Evolutionary conservation across 805 yeast species (phyloP).

Genomic region (Candida coquimbonensis): DNA sequence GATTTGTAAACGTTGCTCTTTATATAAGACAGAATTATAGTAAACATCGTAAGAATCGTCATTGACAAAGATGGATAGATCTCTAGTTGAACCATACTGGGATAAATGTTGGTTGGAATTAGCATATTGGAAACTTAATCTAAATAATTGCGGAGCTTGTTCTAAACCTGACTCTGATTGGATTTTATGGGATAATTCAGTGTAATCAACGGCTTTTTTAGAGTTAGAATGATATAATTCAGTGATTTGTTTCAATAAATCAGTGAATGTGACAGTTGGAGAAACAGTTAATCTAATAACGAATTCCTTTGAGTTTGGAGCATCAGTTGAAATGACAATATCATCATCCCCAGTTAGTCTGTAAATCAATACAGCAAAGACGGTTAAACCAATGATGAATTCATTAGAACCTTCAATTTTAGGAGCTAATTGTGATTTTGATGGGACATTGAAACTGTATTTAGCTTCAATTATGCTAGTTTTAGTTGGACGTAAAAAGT

Average conservation of each 20-base stretch:
- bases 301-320: slow-evolving; percentile 36
- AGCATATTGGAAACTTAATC: slow-evolving; percentile 47
- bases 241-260: slow-evolving; percentile 41
- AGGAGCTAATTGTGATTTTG: slow-evolving; percentile 19
- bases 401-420: slow-evolving; percentile 22
- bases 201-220: slow-evolving; percentile 37
- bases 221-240: slow-evolving; percentile 31
- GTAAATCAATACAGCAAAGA: slow-evolving; percentile 62
- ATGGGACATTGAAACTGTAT: slow-evolving; percentile 29
- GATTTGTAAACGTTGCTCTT: slow-evolving; percentile 57
- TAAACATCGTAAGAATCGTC: slow-evolving; percentile 35
- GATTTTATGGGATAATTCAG: slow-evolving; percentile 47
- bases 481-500: slow-evolving; percentile 70
- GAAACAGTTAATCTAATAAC: slow-evolving; percentile 58
- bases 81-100: slow-evolving; percentile 49
- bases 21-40: slow-evolving; percentile 75
- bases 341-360: slow-evolving; percentile 94
- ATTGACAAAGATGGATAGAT: slow-evolving; percentile 48
- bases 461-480: slow-evolving; percentile 62
- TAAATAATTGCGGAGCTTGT: slow-evolving; percentile 53
- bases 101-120: slow-evolving; percentile 20
- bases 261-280: slow-evolving; percentile 46
- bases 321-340: slow-evolving; percentile 73
- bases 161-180: slow-evolving; percentile 45
- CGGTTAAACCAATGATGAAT: slow-evolving; percentile 54